Base-by-base conservation (phyloP, 2,329 filamentous ascomycete species). In the Polychaeton citri region DNA sequence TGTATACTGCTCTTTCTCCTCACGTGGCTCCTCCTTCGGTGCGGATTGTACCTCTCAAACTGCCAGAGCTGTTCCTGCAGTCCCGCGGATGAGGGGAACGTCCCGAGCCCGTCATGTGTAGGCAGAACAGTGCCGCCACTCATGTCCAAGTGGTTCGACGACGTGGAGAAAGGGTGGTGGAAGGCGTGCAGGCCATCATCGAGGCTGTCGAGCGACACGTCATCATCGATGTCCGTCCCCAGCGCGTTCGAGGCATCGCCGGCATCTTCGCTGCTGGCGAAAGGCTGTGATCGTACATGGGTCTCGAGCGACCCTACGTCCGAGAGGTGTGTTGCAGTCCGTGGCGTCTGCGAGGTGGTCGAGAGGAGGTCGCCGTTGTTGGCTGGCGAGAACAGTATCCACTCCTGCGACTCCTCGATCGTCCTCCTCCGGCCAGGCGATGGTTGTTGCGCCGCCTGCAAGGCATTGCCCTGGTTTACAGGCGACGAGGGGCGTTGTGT, bases 151-250 rank as follows among this genome's bases (percentile, higher is more conserved):
- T 59, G 59, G 43, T 61, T 54, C 39, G 65, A 69, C 6, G 69
- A 65, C 5, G 65, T 38, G 28, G 49, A 48, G 39, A 53, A 55
- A 2, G 63, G 66, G 31, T 84, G 76, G 35, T 85, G 76, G 53
- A 95, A 95, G 30, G 86, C 87, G 44, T 87, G 81, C 2, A 96
- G 68, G 36, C 92, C 87, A 53, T 88, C 87, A 55, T 96, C 88
- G 28, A 96, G 69, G 54, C 86, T 94, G 57, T 98, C 90, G 31
- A 96, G 68, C 18, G 71, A 76, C 42, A 84, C 80, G 19, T 83
- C 81, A 37, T 79, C 75, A 16, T 69, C 67, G 18, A 44, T 42
- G 9, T 60, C 63, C 4, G 59, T 65, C 10, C 58, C 63, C 32
- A 61, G 54, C 41, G 57, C 60, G 6, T 61, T 63, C 9, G 54